phyloP scores from a whole-genome alignment of 139 green algal species.

The Closterium sp. region DNA sequence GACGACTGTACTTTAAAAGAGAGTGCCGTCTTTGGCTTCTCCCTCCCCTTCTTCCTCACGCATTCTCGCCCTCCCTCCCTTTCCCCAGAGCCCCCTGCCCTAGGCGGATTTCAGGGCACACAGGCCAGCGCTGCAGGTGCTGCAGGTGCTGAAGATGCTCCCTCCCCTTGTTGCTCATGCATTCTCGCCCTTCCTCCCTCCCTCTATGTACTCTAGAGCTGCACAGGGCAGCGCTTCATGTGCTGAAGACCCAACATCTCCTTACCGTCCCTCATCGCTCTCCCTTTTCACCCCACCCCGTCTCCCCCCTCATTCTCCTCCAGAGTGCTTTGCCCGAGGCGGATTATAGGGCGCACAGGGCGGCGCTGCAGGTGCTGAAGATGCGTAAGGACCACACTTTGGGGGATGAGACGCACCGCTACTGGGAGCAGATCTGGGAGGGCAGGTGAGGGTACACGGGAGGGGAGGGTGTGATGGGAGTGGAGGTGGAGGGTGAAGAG shows the following conservation, averaged over 20 bases:
- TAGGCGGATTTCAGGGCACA: no score
- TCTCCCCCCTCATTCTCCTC: not conserved
- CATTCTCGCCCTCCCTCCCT: not conserved
- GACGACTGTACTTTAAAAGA: no score
- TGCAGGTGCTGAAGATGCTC: no score
- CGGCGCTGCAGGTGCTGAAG: constrained; percentile 72
- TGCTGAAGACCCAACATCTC: not conserved
- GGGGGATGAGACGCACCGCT: constrained; percentile 71
- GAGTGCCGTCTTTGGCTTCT: constrained; percentile 76
- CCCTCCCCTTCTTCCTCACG: no score
- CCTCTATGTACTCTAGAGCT: not conserved
- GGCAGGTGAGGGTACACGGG: not conserved
- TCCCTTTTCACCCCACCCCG: no score
- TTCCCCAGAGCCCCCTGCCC: no score
- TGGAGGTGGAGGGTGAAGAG: no score
- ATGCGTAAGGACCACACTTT: constrained; percentile 71
- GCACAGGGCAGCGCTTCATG: not conserved
- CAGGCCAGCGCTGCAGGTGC: no score
- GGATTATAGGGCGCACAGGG: constrained; percentile 75
- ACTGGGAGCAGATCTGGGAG: constrained; percentile 77
- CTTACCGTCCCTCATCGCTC: no score
- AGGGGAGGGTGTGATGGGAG: not conserved
- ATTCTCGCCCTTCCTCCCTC: not conserved
- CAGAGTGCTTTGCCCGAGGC: constrained; percentile 54
- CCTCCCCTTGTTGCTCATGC: no score